phyloP scores from a whole-genome alignment of 495 filamentous ascomycete species.

The Neurospora cerealis region DNA sequence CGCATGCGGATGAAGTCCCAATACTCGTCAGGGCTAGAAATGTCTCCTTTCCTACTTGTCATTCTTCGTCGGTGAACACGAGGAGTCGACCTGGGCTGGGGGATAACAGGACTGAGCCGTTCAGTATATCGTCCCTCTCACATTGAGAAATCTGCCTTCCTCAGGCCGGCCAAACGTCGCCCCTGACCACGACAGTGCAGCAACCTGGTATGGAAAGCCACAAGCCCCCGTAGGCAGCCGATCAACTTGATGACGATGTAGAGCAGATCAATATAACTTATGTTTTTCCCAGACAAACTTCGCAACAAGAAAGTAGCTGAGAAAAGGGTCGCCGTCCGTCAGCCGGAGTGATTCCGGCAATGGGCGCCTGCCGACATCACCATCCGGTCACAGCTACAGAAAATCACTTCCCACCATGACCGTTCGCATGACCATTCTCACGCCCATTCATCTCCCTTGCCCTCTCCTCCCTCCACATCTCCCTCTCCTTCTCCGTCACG shows the following conservation, averaged over 20 bases:
- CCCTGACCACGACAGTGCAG: not conserved
- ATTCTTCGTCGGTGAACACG: not conserved
- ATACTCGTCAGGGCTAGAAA: not conserved
- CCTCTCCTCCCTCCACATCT: slow-evolving; percentile 39
- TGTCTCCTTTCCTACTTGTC: not conserved
- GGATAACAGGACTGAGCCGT: not conserved
- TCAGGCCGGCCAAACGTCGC: not conserved
- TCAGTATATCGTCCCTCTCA: not conserved
- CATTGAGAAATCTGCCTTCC: not conserved
- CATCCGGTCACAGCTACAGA: not conserved
- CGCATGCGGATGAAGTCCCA: not conserved
- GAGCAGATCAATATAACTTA: not conserved
- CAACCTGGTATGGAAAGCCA: no score
- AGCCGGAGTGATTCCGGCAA: not conserved
- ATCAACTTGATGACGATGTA: not conserved
- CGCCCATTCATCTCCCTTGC: slow-evolving; percentile 15
- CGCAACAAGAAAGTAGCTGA: not conserved
- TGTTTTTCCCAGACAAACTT: not conserved
- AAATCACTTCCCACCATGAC: not conserved
- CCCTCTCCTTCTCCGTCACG: slow-evolving; percentile 32
- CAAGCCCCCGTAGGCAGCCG: no score
- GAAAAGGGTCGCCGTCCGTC: not conserved
- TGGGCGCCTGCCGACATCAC: not conserved
- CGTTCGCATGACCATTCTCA: not conserved
- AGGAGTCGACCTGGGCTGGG: not conserved